These are phyloP conservation scores for Gentiana macrophylla DNA, from an alignment of 257 asterid species.

Conservation along the genomic window DNA sequence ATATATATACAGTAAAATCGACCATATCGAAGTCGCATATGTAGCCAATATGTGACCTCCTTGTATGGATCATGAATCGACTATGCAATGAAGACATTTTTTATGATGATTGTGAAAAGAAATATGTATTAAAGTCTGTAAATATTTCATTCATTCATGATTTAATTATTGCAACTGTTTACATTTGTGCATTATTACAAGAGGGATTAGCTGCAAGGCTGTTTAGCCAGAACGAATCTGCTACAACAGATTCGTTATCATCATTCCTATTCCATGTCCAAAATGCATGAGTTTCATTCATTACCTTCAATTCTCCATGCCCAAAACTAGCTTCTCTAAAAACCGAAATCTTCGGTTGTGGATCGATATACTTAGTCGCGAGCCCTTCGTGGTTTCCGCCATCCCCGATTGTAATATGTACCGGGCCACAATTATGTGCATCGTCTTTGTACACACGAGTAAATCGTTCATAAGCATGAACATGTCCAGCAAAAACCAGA, in stretches of 20 bases:
- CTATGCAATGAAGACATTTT: too few species aligned
- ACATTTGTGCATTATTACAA: conserved; percentile 11
- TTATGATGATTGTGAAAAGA: too few species aligned
- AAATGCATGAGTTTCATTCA: conserved; percentile 23
- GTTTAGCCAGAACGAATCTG: conserved; percentile 48
- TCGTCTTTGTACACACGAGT: conserved; percentile 45
- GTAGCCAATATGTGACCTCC: too few species aligned
- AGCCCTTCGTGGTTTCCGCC: conserved; percentile 96
- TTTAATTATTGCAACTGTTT: background rate
- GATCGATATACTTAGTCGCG: conserved; percentile 40
- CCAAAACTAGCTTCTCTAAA: conserved; percentile 90
- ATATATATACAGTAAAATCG: too few species aligned
- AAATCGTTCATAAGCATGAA: conserved; percentile 90
- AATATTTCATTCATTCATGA: too few species aligned
- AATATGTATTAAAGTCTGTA: too few species aligned
- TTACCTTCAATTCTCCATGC: conserved; percentile 48
- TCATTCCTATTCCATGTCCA: conserved; percentile 72
- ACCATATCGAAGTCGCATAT: too few species aligned
- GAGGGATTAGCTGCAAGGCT: conserved; percentile 26
- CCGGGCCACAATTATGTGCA: conserved; percentile 52
- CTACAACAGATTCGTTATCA: conserved; percentile 25
- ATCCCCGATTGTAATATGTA: conserved; percentile 64
- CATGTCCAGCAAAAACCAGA: conserved; percentile 72
- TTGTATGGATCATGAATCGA: too few species aligned
- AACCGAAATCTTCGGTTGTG: conserved; percentile 46